Percentiles rank a stretch among this genome's conserved stretches.
phyloP scores from a whole-genome alignment of 495 filamentous ascomycete species.

The Poronia punctata region DNA sequence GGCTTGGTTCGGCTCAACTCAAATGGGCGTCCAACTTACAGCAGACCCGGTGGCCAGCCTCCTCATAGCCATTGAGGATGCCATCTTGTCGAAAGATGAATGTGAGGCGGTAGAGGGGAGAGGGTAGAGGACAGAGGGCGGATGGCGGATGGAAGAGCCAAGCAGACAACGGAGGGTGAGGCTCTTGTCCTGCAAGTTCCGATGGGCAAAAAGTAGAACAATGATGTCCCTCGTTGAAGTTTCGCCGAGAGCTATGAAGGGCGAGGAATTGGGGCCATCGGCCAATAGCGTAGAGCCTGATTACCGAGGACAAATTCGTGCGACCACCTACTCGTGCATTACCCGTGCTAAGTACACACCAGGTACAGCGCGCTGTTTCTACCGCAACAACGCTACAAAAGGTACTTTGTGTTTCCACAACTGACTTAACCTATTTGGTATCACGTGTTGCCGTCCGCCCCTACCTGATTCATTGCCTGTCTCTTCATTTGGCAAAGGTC shows the following conservation, averaged over 20 bases:
- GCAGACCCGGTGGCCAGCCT: constrained; percentile 37
- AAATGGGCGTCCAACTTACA: constrained; percentile 30
- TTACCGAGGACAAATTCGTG: constrained; percentile 26
- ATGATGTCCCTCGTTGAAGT: constrained; percentile 27
- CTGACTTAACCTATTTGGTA: no score
- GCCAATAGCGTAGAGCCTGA: constrained; percentile 28
- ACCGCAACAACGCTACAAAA: no score
- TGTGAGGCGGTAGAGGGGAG: constrained; percentile 7
- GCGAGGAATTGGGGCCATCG: constrained; percentile 15
- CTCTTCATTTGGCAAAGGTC: no score
- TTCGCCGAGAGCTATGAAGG: constrained; percentile 22
- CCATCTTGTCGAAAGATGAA: constrained; percentile 29
- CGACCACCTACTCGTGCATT: neutral
- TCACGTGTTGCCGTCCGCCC: no score
- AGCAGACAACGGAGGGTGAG: constrained; percentile 11
- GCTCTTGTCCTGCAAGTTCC: constrained; percentile 25
- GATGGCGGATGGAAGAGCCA: constrained; percentile 8
- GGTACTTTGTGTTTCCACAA: no score
- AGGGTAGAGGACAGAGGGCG: no score
- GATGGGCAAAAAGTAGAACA: constrained; percentile 14
- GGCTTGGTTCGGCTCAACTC: no score
- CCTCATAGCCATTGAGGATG: constrained; percentile 47
- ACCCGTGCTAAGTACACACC: no score
- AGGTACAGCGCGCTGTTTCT: no score
- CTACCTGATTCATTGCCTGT: no score